Conservation (phyloP, 306 rosid species). For the Cyamopsis tetragonoloba region DNA sequence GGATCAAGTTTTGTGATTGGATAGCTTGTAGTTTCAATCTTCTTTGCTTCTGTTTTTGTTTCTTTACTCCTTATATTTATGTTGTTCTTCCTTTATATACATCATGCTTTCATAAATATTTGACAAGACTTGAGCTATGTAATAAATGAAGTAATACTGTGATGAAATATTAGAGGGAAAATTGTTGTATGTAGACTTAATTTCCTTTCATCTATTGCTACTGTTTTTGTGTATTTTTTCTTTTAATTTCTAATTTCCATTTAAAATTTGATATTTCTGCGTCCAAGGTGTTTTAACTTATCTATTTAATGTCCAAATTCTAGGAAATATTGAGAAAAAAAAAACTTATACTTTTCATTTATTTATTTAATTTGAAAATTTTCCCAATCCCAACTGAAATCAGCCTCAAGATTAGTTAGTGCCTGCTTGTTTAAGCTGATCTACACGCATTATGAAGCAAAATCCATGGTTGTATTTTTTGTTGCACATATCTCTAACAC, state of each 20-base stretch:
- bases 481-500: no score
- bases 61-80: not conserved
- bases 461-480: no score
- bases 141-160: not conserved
- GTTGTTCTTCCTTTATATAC: not conserved
- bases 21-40: not conserved
- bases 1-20: constrained; percentile 6
- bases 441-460: no score
- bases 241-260: not conserved
- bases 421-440: no score
- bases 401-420: no score
- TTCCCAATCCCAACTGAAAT: not conserved
- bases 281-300: not conserved
- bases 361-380: not conserved
- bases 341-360: not conserved
- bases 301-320: not conserved
- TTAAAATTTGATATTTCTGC: not conserved
- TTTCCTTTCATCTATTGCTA: not conserved
- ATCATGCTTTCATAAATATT: not conserved
- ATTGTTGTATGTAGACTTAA: not conserved
- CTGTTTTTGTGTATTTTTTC: not conserved
- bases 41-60: not conserved
- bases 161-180: not conserved
- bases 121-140: not conserved
- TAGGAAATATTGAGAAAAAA: not conserved